Evolutionary conservation across 192 early-diverging fungal genomes (phyloP).

Genomic region (Gaertneriomyces sp.): DNA sequence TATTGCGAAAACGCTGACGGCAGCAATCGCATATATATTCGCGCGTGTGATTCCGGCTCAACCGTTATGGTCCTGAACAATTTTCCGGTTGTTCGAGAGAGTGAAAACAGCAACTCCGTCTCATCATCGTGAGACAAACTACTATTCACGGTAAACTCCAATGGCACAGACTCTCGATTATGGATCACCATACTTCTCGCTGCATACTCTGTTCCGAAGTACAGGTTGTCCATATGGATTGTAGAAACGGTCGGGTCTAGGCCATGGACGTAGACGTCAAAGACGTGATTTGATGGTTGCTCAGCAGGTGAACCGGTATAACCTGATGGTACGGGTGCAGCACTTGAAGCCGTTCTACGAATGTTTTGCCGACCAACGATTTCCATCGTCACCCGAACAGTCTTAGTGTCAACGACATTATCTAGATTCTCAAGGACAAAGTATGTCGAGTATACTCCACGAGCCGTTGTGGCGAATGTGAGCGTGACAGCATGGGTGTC

Average conservation of each 20-base stretch:
- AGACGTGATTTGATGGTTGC: slow-evolving; percentile 49
- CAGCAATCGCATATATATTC: slow-evolving; percentile 66
- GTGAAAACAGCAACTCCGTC: slow-evolving; percentile 72
- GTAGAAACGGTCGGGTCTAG: slow-evolving; percentile 33
- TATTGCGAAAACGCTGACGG: slow-evolving; percentile 34
- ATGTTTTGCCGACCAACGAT: slow-evolving; percentile 56
- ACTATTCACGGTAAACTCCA: slow-evolving; percentile 73
- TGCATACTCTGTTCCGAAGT: slow-evolving; percentile 68
- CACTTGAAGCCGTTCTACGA: slow-evolving; percentile 20
- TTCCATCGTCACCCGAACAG: slow-evolving; percentile 68
- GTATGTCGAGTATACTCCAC: slow-evolving; percentile 70
- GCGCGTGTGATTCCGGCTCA: slow-evolving; percentile 57
- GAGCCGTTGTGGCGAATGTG: slow-evolving; percentile 53
- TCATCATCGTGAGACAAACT: slow-evolving; percentile 59
- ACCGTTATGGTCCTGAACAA: slow-evolving; percentile 69
- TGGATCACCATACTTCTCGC: slow-evolving; percentile 69
- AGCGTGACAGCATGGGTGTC: slow-evolving; percentile 58
- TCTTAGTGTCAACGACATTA: slow-evolving; percentile 70
- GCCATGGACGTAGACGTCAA: slow-evolving; percentile 73
- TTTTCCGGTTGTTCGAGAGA: slow-evolving; percentile 66
- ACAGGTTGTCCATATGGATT: slow-evolving; percentile 70
- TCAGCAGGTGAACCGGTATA: slow-evolving; percentile 11
- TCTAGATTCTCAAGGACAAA: slow-evolving; percentile 69
- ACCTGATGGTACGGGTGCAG: not conserved
- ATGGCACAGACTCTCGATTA: slow-evolving; percentile 68